These are phyloP conservation scores for Teratosphaeria zuluensis DNA, from an alignment of 2,329 filamentous ascomycete species.

Conservation along the genomic window DNA sequence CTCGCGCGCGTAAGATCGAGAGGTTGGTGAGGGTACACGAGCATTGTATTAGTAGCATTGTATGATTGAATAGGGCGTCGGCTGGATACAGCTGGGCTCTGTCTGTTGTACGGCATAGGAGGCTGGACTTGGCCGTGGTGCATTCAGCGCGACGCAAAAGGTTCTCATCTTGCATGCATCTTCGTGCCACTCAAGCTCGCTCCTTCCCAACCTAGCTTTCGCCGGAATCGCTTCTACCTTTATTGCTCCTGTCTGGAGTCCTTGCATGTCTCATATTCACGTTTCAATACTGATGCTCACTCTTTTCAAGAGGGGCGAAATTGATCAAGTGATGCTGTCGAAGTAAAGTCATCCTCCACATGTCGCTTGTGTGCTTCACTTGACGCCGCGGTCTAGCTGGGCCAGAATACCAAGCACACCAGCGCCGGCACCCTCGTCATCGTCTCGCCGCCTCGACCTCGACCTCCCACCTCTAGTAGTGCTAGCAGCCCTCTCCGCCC, in stretches of 20 bases:
- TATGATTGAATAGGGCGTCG: not conserved
- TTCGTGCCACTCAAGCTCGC: not conserved
- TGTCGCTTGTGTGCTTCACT: not conserved
- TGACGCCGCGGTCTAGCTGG: constrained; percentile 23
- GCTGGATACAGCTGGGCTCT: not conserved
- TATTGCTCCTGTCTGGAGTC: too few species aligned
- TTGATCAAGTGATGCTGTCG: not conserved
- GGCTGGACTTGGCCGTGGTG: not conserved
- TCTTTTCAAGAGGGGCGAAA: not conserved
- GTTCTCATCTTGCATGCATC: not conserved
- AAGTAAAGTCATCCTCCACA: not conserved
- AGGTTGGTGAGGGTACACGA: not conserved
- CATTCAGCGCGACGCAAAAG: not conserved
- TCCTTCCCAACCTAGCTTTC: not conserved
- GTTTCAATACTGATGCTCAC: not conserved
- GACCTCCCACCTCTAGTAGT: constrained; percentile 8
- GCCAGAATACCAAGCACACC: constrained; percentile 25
- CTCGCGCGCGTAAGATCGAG: not conserved
- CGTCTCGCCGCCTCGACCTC: not conserved
- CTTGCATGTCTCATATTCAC: not conserved
- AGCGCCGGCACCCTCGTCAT: constrained; percentile 21
- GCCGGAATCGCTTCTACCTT: not conserved
- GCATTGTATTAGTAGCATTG: not conserved
- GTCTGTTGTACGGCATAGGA: not conserved
- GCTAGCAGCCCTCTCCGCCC: constrained; percentile 11